Percentiles rank a stretch among this genome's conserved stretches.
Conservation (phyloP, 768 basidiomycete genomes). For the Kwoniella bestiolae region DNA sequence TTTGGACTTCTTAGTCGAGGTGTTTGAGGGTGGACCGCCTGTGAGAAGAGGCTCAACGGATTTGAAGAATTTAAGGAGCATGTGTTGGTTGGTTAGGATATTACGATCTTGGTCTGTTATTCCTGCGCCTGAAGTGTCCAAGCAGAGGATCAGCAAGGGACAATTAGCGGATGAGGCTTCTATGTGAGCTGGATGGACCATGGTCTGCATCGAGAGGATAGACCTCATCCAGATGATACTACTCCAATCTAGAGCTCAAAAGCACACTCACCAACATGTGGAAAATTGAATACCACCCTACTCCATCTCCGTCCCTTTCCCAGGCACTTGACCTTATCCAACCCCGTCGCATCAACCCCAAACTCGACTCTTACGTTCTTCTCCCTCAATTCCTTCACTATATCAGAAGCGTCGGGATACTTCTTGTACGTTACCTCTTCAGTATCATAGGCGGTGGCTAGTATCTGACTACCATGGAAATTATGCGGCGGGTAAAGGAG, state of each 20-base stretch:
- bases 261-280: constrained; percentile 84
- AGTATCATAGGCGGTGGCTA: constrained; percentile 83
- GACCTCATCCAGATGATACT: too few species aligned
- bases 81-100: constrained; percentile 81
- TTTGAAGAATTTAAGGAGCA: constrained; percentile 79
- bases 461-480: constrained; percentile 70
- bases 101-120: constrained; percentile 93
- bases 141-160: too few species aligned
- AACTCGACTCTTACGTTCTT: constrained; percentile 77
- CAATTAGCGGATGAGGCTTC: too few species aligned
- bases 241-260: too few species aligned
- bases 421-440: constrained; percentile 76
- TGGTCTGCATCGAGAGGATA: too few species aligned
- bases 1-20: constrained; percentile 57
- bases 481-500: constrained; percentile 64
- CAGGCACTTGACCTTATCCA: constrained; percentile 66
- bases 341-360: constrained; percentile 77
- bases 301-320: constrained; percentile 66
- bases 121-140: constrained; percentile 61
- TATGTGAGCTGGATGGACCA: too few species aligned
- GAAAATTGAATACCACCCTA: constrained; percentile 91
- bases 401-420: constrained; percentile 70
- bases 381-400: constrained; percentile 65
- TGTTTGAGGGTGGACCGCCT: constrained; percentile 59
- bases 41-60: constrained; percentile 69